Evolutionary conservation across 108 stramenopile species (phyloP).

Genomic region (Thalassiosira profunda): DNA sequence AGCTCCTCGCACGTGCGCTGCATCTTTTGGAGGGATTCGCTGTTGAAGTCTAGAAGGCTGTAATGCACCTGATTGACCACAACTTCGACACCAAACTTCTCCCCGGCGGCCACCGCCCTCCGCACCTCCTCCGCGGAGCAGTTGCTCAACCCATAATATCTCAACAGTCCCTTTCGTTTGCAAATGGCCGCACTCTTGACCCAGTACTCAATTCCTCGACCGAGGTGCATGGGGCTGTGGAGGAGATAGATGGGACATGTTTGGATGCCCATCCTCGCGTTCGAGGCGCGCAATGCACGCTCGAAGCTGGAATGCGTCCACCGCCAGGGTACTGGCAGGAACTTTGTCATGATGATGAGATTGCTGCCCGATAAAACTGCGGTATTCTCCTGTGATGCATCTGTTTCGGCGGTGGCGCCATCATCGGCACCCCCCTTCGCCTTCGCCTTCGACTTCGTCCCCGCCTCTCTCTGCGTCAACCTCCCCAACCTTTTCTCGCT

Average conservation of each 20-base stretch:
- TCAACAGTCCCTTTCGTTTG: constrained; percentile 69
- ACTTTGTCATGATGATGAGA: constrained; percentile 76
- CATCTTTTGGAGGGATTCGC: constrained; percentile 62
- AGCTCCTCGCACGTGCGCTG: constrained; percentile 59
- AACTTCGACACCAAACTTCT: constrained; percentile 60
- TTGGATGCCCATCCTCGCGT: constrained; percentile 50
- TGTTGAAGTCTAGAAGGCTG: constrained; percentile 70
- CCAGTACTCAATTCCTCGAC: constrained; percentile 65
- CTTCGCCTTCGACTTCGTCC: neutral
- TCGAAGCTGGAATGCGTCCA: constrained; percentile 58
- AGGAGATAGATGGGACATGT: constrained; percentile 66
- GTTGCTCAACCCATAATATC: constrained; percentile 72
- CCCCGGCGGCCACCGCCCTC: constrained; percentile 65
- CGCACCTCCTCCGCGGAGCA: constrained; percentile 72
- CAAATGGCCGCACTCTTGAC: constrained; percentile 58
- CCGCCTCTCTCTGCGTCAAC: constrained; percentile 17
- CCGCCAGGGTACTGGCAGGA: constrained; percentile 72
- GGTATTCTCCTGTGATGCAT: neutral
- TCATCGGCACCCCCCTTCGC: constrained; percentile 1
- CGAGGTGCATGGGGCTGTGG: constrained; percentile 70
- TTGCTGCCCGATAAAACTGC: no score
- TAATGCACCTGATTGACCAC: constrained; percentile 78
- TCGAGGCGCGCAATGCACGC: constrained; percentile 56
- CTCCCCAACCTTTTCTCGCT: constrained; percentile 61
- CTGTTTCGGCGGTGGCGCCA: constrained; percentile 1